Conservation (phyloP, 345 rosid species). For the Euclidium syriacum region DNA sequence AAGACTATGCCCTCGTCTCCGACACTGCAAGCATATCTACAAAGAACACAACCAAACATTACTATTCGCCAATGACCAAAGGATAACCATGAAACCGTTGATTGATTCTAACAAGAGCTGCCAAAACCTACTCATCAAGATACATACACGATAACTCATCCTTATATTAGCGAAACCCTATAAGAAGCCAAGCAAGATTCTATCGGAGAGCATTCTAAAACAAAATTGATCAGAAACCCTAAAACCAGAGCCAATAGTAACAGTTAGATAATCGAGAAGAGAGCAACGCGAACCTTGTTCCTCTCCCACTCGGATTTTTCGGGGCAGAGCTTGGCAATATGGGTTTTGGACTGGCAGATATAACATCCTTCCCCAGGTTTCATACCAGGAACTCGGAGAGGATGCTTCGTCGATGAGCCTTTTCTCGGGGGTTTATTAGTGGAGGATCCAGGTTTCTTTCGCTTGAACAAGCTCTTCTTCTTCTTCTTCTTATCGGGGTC, state of each 20-base stretch:
- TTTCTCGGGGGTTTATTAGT: slow-evolving; percentile 30
- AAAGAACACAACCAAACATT: slow-evolving; percentile 1
- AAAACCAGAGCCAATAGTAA: background rate
- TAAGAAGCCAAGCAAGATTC: background rate
- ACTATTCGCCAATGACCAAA: no score
- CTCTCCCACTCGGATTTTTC: slow-evolving; percentile 82
- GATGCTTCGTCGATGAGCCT: slow-evolving; percentile 51
- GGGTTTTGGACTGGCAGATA: slow-evolving; percentile 71
- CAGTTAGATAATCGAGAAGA: background rate
- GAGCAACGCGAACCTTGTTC: slow-evolving; percentile 56
- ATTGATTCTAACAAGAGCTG: background rate
- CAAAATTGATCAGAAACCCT: no score
- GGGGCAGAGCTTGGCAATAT: slow-evolving; percentile 83
- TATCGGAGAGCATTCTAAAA: background rate
- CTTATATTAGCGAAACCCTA: background rate
- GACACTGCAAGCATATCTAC: slow-evolving; percentile 82
- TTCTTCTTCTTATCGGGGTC: slow-evolving; percentile 61
- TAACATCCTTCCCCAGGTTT: slow-evolving; percentile 90
- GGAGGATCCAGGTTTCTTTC: slow-evolving; percentile 38
- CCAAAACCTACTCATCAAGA: background rate
- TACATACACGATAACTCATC: background rate
- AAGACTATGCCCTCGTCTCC: slow-evolving; percentile 84
- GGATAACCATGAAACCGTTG: background rate
- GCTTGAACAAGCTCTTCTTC: slow-evolving; percentile 59
- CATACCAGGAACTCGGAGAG: slow-evolving; percentile 88